A percentile compares a stretch with the other conserved stretches of the same genome.
phyloP scores from a whole-genome alignment of 2,329 filamentous ascomycete species.

The Ophiostoma montium region DNA sequence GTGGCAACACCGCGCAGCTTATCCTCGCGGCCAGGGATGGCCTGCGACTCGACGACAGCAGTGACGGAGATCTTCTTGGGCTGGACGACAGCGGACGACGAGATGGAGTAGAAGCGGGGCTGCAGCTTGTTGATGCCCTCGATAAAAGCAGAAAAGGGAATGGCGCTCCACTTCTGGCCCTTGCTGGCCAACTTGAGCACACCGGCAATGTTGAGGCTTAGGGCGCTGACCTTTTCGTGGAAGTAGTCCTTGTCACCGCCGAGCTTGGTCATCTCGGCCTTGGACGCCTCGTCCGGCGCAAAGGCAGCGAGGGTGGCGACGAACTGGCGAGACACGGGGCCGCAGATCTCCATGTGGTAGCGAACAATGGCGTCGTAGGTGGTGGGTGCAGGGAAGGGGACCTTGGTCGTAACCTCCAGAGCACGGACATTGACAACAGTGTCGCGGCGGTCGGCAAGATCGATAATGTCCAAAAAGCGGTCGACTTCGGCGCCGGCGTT shows the following conservation, averaged over 20 bases:
- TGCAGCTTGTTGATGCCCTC: constrained; percentile 91
- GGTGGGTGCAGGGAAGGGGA: constrained; percentile 92
- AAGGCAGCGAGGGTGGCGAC: constrained; percentile 77
- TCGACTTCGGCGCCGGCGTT: constrained; percentile 90
- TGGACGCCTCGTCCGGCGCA: constrained; percentile 68
- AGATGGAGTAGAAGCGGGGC: constrained; percentile 98
- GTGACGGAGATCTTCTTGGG: constrained; percentile 93
- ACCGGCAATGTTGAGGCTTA: constrained; percentile 82
- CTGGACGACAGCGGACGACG: constrained; percentile 86
- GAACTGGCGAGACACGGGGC: constrained; percentile 92
- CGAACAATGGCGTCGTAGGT: constrained; percentile 88
- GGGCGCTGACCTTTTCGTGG: constrained; percentile 65
- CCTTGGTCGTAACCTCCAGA: constrained; percentile 88
- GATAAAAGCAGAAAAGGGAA: constrained; percentile 90
- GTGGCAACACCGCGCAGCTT: constrained; percentile 86
- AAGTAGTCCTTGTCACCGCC: constrained; percentile 94
- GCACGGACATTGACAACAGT: constrained; percentile 78
- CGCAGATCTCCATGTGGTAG: constrained; percentile 95
- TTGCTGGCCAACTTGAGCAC: constrained; percentile 60
- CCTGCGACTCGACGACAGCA: constrained; percentile 76
- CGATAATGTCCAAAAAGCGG: constrained; percentile 68
- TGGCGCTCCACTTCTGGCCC: constrained; percentile 62
- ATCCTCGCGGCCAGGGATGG: constrained; percentile 62
- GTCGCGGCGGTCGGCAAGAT: constrained; percentile 61
- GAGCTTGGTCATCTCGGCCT: constrained; percentile 75